Base-by-base conservation (phyloP, 805 yeast genomes). In the Saturnispora diversa region DNA sequence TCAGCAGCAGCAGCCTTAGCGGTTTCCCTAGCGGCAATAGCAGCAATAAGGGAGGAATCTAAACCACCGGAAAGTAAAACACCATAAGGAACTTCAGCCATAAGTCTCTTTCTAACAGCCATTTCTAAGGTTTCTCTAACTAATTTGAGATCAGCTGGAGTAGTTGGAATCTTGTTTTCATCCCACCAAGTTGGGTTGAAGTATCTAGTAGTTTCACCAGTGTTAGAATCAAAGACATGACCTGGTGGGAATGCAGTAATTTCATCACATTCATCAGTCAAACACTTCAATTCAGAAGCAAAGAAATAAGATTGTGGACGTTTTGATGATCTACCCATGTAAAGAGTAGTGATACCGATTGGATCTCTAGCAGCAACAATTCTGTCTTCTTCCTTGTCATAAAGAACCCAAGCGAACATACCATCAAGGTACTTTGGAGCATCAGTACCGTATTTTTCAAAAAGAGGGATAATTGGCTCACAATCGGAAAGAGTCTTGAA, bases 11-110 rank as follows among this genome's bases (percentile, higher is more conserved):
- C 74, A 37, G 94, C 92, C 65, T 77, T 79, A 47, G 75, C 75
- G 45, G 97, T 85, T 69, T 92, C 99, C 62, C 97, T 76, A 24
- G 97, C 92, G 39, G 97, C 98, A 58, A 92, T 92, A 33, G 98
- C 65, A 15, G 98, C 98, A 62, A 92, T 92, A 64, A 92, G 72
- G 17, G 96, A 86, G 35, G 97, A 87, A 64, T 92, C 99, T 58
- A 92, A 75, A 51, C 99, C 99, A 61, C 99, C 99, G 17, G 96
- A 86, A 52, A 92, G 72, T 53, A 92, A 70, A 35, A 92, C 99
- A 69, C 99, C 99, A 64, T 85, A 92, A 42, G 99, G 97, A 47
- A 92, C 99, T 71, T 92, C 99, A 42, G 97, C 92, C 99, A 92
- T 92, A 57, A 92, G 75, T 74, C 98, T 83, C 84, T 92, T 92